These are phyloP conservation scores for Pterulicium gracile DNA, from an alignment of 1,284 basidiomycete genomes.

Conservation along the genomic window DNA sequence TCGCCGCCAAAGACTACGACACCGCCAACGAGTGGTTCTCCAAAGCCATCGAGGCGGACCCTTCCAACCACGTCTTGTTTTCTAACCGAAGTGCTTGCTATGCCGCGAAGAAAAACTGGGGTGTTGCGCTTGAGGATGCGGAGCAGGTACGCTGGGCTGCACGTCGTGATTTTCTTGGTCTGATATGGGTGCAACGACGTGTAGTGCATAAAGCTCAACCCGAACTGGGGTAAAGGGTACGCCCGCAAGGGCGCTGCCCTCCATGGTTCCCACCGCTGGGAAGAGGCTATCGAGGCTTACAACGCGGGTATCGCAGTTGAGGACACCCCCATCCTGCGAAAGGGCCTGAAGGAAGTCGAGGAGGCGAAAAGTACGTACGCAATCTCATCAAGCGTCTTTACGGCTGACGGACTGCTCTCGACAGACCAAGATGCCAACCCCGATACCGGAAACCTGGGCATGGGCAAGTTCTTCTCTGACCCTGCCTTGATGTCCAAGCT, in stretches of 20 bases:
- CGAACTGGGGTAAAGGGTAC: conserved; percentile 87
- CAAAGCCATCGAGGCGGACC: conserved; percentile 79
- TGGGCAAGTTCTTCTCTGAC: conserved; percentile 80
- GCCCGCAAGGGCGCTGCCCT: conserved; percentile 92
- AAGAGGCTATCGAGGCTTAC: conserved; percentile 78
- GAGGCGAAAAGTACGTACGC: conserved; percentile 58
- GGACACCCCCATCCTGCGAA: conserved; percentile 72
- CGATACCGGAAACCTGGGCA: conserved; percentile 32
- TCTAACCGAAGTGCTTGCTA: conserved; percentile 91
- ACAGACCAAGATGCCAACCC: conserved; percentile 30
- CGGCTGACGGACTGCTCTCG: conserved; percentile 11
- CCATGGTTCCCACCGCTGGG: conserved; percentile 72
- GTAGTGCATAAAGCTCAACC: conserved; percentile 70
- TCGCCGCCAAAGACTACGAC: conserved; percentile 88
- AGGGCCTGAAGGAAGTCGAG: conserved; percentile 81
- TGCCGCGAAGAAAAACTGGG: conserved; percentile 74
- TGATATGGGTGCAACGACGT: conserved; percentile 7
- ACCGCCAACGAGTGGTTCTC: conserved; percentile 82
- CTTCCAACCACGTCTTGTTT: conserved; percentile 80
- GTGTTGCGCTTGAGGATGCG: conserved; percentile 78
- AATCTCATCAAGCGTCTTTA: conserved; percentile 5
- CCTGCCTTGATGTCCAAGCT: conserved; percentile 80
- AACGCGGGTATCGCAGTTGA: conserved; percentile 76
- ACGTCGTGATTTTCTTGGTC: conserved; percentile 5
- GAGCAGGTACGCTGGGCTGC: conserved; percentile 56